Percentiles rank a stretch among this genome's conserved stretches.
These are phyloP conservation scores for Colletotrichum sublineola DNA, from an alignment of 2,329 filamentous ascomycete species.

Conservation along the genomic window DNA sequence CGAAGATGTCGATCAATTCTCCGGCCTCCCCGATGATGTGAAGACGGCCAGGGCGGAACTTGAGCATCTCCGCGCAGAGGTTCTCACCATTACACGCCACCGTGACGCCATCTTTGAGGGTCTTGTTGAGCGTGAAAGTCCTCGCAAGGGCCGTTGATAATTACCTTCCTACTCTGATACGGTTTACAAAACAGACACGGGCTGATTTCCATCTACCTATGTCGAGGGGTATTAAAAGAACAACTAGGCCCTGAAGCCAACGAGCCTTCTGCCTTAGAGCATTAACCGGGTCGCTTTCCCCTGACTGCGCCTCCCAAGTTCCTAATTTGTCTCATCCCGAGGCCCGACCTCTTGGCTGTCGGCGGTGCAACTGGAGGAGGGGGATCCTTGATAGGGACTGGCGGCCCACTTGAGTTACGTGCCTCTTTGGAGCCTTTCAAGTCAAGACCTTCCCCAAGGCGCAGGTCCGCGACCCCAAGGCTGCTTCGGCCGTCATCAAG, in stretches of 20 bases:
- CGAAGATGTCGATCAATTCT: conserved; percentile 73
- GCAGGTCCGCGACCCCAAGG: conserved; percentile 59
- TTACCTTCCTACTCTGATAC: background rate
- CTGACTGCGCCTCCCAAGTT: conserved; percentile 79
- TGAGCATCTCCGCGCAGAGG: conserved; percentile 73
- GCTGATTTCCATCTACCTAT: conserved; percentile 3
- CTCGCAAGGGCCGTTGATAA: conserved; percentile 56
- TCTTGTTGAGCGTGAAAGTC: conserved; percentile 74
- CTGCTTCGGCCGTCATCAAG: conserved; percentile 60
- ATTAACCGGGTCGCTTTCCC: conserved; percentile 62
- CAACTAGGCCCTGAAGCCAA: conserved; percentile 20
- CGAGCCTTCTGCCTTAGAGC: conserved; percentile 45
- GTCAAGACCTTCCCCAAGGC: conserved; percentile 57
- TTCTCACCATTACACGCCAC: conserved; percentile 70
- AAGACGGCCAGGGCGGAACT: conserved; percentile 78
- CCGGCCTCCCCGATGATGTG: conserved; percentile 78
- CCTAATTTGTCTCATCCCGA: conserved; percentile 75
- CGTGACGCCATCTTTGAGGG: conserved; percentile 83
- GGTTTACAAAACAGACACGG: conserved; percentile 27
- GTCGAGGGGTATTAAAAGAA: conserved; percentile 31
- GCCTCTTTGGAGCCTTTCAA: conserved; percentile 59
- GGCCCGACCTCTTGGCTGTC: conserved; percentile 70
- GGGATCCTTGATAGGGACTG: conserved; percentile 65
- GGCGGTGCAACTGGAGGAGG: conserved; percentile 54
- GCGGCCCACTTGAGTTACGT: conserved; percentile 51